Percentiles rank a stretch among this genome's conserved stretches.
These are phyloP conservation scores for Aspergillus wentii DNA, from an alignment of 495 filamentous ascomycete species.

Conservation along the genomic window DNA sequence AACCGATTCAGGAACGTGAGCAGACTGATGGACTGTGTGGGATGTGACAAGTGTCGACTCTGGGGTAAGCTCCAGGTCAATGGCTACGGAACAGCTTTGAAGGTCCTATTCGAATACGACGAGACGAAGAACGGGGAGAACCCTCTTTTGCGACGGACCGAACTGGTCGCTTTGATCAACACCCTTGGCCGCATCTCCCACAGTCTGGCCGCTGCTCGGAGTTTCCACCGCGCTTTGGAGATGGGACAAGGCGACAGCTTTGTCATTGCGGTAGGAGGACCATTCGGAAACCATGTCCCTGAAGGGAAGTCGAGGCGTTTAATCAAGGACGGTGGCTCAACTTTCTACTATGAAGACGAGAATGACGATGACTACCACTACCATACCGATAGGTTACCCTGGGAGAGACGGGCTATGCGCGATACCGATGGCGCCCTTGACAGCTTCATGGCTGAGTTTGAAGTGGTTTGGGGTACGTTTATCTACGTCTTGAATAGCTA, in stretches of 20 bases:
- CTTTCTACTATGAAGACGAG: constrained; percentile 40
- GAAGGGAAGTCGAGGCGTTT: constrained; percentile 15
- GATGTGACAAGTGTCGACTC: constrained; percentile 95
- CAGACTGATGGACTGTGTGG: constrained; percentile 96
- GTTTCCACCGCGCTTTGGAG: constrained; percentile 62
- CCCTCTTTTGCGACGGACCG: constrained; percentile 76
- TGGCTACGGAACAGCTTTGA: constrained; percentile 91
- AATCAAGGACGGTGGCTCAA: constrained; percentile 32
- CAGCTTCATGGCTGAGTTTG: constrained; percentile 58
- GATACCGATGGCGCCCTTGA: constrained; percentile 46
- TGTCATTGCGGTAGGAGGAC: constrained; percentile 24
- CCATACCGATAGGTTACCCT: constrained; percentile 29
- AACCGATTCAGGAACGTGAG: constrained; percentile 96
- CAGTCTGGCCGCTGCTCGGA: constrained; percentile 66
- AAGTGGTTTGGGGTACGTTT: constrained; percentile 53
- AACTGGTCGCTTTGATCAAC: constrained; percentile 91
- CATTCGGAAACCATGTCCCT: constrained; percentile 4
- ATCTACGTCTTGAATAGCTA: constrained; percentile 67
- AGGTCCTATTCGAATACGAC: constrained; percentile 94
- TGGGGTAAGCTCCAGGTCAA: constrained; percentile 98
- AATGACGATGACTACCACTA: constrained; percentile 33
- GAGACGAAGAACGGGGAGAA: constrained; percentile 68
- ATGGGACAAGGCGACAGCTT: constrained; percentile 28
- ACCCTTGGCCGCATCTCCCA: constrained; percentile 82
- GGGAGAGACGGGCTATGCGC: constrained; percentile 26